Percentiles rank a stretch among this genome's conserved stretches.
phyloP scores from a whole-genome alignment of 2,329 filamentous ascomycete species.

The Sporothrix mexicana region DNA sequence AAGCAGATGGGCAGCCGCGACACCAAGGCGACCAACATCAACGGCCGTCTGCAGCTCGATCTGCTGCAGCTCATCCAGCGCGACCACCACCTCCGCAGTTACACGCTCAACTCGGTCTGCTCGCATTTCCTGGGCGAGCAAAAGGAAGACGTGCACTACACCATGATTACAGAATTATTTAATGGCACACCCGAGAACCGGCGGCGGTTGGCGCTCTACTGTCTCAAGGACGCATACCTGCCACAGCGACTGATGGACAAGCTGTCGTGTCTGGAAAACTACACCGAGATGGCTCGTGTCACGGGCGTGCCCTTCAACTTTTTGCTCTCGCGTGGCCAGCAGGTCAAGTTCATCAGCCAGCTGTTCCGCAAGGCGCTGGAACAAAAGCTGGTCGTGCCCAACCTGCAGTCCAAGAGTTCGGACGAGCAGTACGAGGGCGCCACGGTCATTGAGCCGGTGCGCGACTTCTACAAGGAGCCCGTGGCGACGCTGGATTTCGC shows the following conservation, averaged over 20 bases:
- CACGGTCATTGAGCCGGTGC: constrained; percentile 93
- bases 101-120: constrained; percentile 95
- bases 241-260: constrained; percentile 96
- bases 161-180: constrained; percentile 98
- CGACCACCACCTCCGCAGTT: constrained; percentile 93
- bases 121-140: constrained; percentile 95
- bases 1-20: constrained; percentile 98
- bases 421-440: constrained; percentile 97
- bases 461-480: constrained; percentile 93
- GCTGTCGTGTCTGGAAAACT: constrained; percentile 97
- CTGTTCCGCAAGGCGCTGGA: constrained; percentile 93
- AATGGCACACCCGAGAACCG: constrained; percentile 94
- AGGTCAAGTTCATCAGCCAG: constrained; percentile 97
- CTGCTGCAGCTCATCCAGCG: constrained; percentile 92
- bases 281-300: constrained; percentile 99
- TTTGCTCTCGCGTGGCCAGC: constrained; percentile 87
- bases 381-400: constrained; percentile 92
- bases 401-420: constrained; percentile 70
- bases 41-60: constrained; percentile 90
- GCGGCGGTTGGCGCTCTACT: constrained; percentile 90
- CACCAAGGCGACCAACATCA: constrained; percentile 92
- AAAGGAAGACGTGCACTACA: constrained; percentile 98
- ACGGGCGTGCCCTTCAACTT: constrained; percentile 98
- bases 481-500: constrained; percentile 98
- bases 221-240: constrained; percentile 94